Base-by-base conservation (phyloP, 371 early-diverging fungal species). In the Mucor mucedo region DNA sequence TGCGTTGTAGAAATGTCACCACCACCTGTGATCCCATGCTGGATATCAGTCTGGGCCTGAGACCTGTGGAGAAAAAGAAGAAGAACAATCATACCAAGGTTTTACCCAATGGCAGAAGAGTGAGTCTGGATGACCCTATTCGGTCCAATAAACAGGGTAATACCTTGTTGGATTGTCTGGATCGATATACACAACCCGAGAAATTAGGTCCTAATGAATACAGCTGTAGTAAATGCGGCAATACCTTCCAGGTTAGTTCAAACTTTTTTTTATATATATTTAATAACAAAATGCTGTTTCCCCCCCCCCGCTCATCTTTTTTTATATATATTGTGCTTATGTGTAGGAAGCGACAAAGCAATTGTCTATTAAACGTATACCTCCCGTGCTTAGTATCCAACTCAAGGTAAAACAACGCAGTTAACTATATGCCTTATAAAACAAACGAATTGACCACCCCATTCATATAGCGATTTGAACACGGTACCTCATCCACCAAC, bases 381-480 rank as follows among this genome's bases (percentile, higher is more conserved):
- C 98, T 2, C 92, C 95, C 0, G 93, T 96, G 3, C 75, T 97
- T 41, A 86, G 91, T 49, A 89, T 97, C 49, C 96, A 96, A 66
- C 76, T 97, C 16, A 97, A 97, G 86, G 91, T 88, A 75, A 55
- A 49, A 8, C 5, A 5, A 57, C n/a, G 53, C 44, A 42, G 14
- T 40, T 27, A n/a, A n/a, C n/a, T n/a, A n/a, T n/a, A 42, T 50
- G 30, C n/a, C 8, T 21, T 40, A 21, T 14, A 40, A 16, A 38
- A 38, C 10, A 38, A 10, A 45, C 48, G 21, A 21, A 21, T 33
- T 50, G 6, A n/a, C 27, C 28, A 47, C 8, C 2, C n/a, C n/a
- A n/a, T n/a, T n/a, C n/a, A n/a, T n/a, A n/a, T 30, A 94, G 89
- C 89, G 98, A 13, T 98, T 97, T 67, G 95, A 94, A 69, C 93